Conservation (phyloP, 495 filamentous ascomycete genomes). For the Aspergillus wentii region DNA sequence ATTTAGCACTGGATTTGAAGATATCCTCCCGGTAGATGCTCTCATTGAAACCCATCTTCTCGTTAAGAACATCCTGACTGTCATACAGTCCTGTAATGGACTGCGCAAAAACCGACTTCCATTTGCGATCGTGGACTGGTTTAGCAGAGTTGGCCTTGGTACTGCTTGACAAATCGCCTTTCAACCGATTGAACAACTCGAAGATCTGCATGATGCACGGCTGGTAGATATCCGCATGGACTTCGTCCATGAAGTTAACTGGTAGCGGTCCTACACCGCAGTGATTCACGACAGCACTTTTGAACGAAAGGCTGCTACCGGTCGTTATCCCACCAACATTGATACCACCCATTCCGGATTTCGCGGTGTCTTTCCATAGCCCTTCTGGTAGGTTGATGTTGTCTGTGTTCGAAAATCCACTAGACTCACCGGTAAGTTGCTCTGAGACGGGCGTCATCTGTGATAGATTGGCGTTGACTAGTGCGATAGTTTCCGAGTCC, state of each 20-base stretch:
- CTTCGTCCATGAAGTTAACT: slow-evolving; percentile 35
- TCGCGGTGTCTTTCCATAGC: slow-evolving; percentile 6
- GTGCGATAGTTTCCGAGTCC: slow-evolving; percentile 1
- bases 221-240: slow-evolving; percentile 31
- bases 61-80: slow-evolving; percentile 24
- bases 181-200: slow-evolving; percentile 32
- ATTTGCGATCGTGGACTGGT: slow-evolving; percentile 16
- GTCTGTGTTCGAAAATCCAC: slow-evolving; percentile 19
- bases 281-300: slow-evolving; percentile 31
- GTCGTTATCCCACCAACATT: slow-evolving; percentile 29
- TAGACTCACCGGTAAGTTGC: slow-evolving; percentile 28
- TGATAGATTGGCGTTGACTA: slow-evolving; percentile 18
- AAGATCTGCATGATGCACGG: slow-evolving; percentile 37
- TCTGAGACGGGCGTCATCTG: slow-evolving; percentile 28
- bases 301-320: slow-evolving; percentile 35
- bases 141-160: too few species aligned
- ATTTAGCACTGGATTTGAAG: slow-evolving; percentile 14
- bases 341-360: slow-evolving; percentile 24
- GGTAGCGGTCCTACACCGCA: slow-evolving; percentile 35
- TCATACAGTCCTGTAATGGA: slow-evolving; percentile 36
- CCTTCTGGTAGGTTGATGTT: too few species aligned
- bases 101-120: slow-evolving; percentile 36
- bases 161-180: slow-evolving; percentile 4
- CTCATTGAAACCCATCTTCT: slow-evolving; percentile 30
- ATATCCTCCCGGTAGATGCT: slow-evolving; percentile 26